These are phyloP conservation scores for Hericium rajendrae DNA, from an alignment of 768 basidiomycete species.

Conservation along the genomic window DNA sequence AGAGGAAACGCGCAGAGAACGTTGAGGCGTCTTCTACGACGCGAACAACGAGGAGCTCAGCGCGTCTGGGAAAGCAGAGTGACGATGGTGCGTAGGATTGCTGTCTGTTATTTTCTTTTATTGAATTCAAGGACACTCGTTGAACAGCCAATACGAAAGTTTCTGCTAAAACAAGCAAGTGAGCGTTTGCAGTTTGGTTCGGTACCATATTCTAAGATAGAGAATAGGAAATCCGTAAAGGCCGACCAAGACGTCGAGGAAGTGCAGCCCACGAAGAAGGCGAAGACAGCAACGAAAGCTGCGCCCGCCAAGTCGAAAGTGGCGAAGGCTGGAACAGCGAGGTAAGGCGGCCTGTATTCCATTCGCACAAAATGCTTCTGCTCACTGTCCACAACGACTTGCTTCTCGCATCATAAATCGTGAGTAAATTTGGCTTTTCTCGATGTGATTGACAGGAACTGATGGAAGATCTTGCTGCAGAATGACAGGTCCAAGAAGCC, in stretches of 20 bases:
- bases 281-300: slow-evolving; percentile 5
- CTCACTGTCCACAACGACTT: not conserved
- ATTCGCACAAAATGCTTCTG: not conserved
- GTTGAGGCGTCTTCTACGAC: slow-evolving; percentile 26
- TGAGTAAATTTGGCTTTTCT: too few species aligned
- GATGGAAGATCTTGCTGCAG: too few species aligned
- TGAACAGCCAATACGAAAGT: too few species aligned
- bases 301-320: slow-evolving; percentile 31
- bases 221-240: too few species aligned
- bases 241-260: not conserved
- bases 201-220: too few species aligned
- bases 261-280: slow-evolving; percentile 13
- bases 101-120: too few species aligned
- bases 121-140: too few species aligned
- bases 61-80: slow-evolving; percentile 23
- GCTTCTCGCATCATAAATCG: too few species aligned
- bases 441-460: too few species aligned
- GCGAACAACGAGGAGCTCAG: slow-evolving; percentile 37
- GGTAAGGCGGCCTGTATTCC: not conserved
- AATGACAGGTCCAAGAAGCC: not conserved
- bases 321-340: slow-evolving; percentile 15
- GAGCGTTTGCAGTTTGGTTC: too few species aligned
- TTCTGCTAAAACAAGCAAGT: too few species aligned
- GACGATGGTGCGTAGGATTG: slow-evolving; percentile 15
- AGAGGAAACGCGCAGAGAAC: slow-evolving; percentile 53